A percentile compares a stretch with the other conserved stretches of the same genome.
Conservation (phyloP, 2,329 filamentous ascomycete genomes). For the Fusarium sp. region DNA sequence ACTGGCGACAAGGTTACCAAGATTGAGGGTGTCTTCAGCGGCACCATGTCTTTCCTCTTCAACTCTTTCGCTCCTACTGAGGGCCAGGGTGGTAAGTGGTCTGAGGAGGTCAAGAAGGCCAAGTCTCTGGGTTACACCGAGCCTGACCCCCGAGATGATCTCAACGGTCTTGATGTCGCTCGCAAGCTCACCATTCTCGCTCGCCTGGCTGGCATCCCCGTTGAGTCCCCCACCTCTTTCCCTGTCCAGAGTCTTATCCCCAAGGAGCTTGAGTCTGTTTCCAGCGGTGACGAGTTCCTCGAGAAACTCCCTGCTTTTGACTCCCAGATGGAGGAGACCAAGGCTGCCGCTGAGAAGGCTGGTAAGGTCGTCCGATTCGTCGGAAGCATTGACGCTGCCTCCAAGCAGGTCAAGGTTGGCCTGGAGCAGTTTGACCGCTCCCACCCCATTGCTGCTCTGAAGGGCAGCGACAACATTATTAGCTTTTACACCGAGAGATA, state of each 20-base stretch:
- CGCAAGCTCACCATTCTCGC: conserved; percentile 95
- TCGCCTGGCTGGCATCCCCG: conserved; percentile 81
- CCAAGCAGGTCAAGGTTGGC: conserved; percentile 87
- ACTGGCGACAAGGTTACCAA: conserved; percentile 92
- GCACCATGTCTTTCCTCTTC: conserved; percentile 98
- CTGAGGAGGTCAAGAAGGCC: conserved; percentile 88
- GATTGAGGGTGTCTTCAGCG: conserved; percentile 97
- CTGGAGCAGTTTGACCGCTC: conserved; percentile 88
- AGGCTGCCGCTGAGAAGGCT: conserved; percentile 83
- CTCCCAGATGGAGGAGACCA: conserved; percentile 87
- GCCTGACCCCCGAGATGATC: conserved; percentile 85
- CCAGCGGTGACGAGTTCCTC: conserved; percentile 87
- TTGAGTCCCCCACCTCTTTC: conserved; percentile 88
- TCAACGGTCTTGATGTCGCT: conserved; percentile 92
- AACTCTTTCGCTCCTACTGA: conserved; percentile 91
- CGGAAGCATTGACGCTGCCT: conserved; percentile 88
- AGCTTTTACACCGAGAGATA: conserved; percentile 98
- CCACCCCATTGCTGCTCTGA: conserved; percentile 91
- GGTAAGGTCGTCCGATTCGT: conserved; percentile 96
- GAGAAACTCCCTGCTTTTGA: conserved; percentile 84
- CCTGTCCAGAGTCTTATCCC: conserved; percentile 95
- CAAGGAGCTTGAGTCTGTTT: conserved; percentile 80
- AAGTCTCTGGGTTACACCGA: conserved; percentile 94
- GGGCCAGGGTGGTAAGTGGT: conserved; percentile 82
- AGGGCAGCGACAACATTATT: conserved; percentile 99